These are phyloP conservation scores for Penicillium malachiteum DNA, from an alignment of 495 filamentous ascomycete species.

Conservation along the genomic window DNA sequence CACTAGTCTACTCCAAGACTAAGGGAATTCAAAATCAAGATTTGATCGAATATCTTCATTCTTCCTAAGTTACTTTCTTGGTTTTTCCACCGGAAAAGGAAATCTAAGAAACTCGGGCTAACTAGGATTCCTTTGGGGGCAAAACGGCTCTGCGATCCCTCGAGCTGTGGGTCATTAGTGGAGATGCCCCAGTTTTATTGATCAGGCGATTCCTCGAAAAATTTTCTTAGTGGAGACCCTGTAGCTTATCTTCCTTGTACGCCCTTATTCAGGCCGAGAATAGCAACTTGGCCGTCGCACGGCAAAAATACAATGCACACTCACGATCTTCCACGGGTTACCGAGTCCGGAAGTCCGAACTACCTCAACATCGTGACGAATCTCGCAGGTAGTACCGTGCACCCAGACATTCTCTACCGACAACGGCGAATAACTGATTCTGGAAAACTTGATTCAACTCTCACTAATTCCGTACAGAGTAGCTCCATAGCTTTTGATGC, in stretches of 20 bases:
- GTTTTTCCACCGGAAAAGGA: not conserved
- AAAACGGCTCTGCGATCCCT: not conserved
- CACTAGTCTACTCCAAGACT: not conserved
- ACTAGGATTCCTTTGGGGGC: not conserved
- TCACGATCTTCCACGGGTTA: conserved; percentile 33
- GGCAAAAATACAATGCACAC: conserved; percentile 12
- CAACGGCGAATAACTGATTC: not conserved
- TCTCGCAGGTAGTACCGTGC: conserved; percentile 7
- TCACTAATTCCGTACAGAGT: no score
- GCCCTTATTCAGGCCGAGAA: conserved; percentile 12
- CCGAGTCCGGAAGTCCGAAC: conserved; percentile 28
- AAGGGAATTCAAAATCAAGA: not conserved
- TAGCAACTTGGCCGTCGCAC: conserved; percentile 16
- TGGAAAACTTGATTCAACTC: no score
- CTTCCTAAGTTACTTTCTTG: not conserved
- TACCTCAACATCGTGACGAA: conserved; percentile 19
- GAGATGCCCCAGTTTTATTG: conserved; percentile 6
- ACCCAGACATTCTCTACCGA: not conserved
- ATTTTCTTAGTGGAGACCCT: conserved; percentile 29
- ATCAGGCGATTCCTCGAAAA: conserved; percentile 34
- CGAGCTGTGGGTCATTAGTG: conserved; percentile 3
- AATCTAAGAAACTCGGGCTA: not conserved
- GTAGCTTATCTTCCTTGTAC: conserved; percentile 28
- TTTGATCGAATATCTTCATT: not conserved
- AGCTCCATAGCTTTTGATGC: not conserved